phyloP scores from a whole-genome alignment of 495 filamentous ascomycete genomes.

The Penicillium canescens region DNA sequence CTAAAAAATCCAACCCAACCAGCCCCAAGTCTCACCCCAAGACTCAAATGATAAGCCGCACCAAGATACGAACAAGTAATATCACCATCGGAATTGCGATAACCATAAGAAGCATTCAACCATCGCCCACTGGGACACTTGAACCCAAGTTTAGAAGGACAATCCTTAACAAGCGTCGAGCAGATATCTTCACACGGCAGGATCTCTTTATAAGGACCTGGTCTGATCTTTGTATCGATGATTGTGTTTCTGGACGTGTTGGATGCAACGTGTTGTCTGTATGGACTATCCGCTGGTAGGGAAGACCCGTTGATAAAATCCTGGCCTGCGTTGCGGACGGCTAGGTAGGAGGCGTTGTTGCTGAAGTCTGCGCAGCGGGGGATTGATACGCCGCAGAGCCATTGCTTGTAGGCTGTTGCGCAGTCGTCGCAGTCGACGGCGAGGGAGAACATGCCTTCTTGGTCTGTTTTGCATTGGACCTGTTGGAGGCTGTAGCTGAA shows the following conservation, averaged over 20 bases:
- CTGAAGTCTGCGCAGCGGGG: constrained; percentile 87
- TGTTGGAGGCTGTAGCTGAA: constrained; percentile 83
- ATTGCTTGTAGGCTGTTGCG: constrained; percentile 77
- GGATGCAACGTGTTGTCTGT: constrained; percentile 29
- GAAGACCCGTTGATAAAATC: constrained; percentile 66
- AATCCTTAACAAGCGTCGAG: constrained; percentile 77
- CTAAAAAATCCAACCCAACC: constrained; percentile 13
- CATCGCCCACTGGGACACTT: constrained; percentile 65
- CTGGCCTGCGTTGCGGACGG: constrained; percentile 66
- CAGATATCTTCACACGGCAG: constrained; percentile 85
- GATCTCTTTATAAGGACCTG: constrained; percentile 92
- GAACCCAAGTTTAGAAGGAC: constrained; percentile 78
- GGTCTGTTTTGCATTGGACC: constrained; percentile 75
- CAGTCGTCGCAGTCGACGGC: constrained; percentile 75
- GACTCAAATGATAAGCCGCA: constrained; percentile 51
- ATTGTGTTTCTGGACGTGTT: constrained; percentile 63
- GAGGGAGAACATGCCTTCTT: constrained; percentile 75
- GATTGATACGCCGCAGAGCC: constrained; percentile 92
- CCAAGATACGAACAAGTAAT: constrained; percentile 61
- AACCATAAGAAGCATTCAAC: constrained; percentile 67
- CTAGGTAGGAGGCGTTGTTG: constrained; percentile 52
- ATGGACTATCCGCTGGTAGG: constrained; percentile 37
- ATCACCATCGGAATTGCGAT: constrained; percentile 38
- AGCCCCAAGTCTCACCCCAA: constrained; percentile 16
- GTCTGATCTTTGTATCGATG: constrained; percentile 70